Evolutionary conservation across 176 grass and related monocot genomes (phyloP).

Genomic region (Thinopyrum elongatum): DNA sequence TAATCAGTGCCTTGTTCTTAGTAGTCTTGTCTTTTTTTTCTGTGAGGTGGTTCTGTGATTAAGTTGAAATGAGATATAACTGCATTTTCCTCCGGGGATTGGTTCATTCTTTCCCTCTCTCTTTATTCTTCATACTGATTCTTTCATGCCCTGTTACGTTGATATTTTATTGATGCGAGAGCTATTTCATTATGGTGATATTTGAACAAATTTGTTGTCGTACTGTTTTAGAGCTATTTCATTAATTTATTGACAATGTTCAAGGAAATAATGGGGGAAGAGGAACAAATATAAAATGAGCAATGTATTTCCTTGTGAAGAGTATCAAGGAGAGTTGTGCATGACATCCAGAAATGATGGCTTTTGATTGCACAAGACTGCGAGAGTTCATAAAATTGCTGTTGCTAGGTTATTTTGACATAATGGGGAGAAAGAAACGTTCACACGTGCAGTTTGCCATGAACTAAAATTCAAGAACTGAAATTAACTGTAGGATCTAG

Average conservation of each 20-base stretch:
- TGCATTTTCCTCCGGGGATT: constrained; percentile 10
- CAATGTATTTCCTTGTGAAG: neutral
- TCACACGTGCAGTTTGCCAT: neutral
- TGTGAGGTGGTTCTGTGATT: neutral
- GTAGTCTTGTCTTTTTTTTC: neutral
- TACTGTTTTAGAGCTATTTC: neutral
- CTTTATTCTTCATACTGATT: neutral
- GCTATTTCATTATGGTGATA: neutral
- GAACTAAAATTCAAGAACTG: neutral
- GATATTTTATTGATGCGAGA: neutral
- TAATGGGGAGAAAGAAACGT: neutral
- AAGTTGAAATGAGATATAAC: neutral
- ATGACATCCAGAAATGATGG: neutral
- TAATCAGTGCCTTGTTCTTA: neutral
- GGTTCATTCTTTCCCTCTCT: neutral
- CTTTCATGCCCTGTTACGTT: no score
- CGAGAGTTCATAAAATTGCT: neutral
- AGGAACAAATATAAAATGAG: neutral
- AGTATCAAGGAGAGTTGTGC: neutral
- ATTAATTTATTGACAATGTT: neutral
- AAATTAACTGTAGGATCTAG: neutral
- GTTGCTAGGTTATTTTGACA: neutral
- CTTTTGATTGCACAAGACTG: neutral
- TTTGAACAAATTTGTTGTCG: neutral
- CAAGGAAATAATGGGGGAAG: neutral